These are phyloP conservation scores for Rhynchosporium agropyri DNA, from an alignment of 2,329 filamentous ascomycete genomes.

Conservation along the genomic window DNA sequence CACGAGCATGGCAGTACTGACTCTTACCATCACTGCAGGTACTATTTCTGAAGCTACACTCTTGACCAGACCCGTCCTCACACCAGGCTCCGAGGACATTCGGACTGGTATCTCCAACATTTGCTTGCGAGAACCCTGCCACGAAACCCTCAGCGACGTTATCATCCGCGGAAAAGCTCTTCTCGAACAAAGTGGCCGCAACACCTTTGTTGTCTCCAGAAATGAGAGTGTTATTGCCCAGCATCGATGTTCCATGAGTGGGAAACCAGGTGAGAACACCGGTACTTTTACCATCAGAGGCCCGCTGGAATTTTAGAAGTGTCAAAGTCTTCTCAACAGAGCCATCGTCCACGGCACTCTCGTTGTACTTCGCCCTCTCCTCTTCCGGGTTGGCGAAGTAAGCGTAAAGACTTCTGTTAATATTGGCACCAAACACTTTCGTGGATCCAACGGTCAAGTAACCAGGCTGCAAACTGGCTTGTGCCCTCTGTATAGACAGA, in stretches of 20 bases:
- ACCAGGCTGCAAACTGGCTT: constrained; percentile 67
- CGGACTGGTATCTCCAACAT: constrained; percentile 87
- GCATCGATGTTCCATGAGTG: constrained; percentile 87
- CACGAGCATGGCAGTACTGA: constrained; percentile 73
- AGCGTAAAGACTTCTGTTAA: constrained; percentile 85
- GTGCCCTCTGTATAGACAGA: constrained; percentile 79
- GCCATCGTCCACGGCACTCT: constrained; percentile 54
- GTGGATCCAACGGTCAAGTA: constrained; percentile 71
- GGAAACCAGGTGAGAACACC: constrained; percentile 90
- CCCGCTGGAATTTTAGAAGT: constrained; percentile 74
- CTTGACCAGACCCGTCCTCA: constrained; percentile 75
- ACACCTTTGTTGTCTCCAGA: constrained; percentile 98
- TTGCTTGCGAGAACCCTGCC: constrained; percentile 89
- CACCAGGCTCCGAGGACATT: constrained; percentile 89
- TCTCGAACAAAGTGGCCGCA: constrained; percentile 82
- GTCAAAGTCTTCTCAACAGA: constrained; percentile 73
- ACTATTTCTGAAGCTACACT: constrained; percentile 78
- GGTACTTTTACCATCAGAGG: constrained; percentile 73
- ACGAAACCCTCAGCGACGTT: constrained; percentile 71
- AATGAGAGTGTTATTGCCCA: constrained; percentile 88
- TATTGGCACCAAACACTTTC: constrained; percentile 74
- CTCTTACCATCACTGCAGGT: constrained; percentile 74
- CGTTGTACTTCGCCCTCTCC: constrained; percentile 70
- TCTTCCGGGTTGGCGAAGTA: constrained; percentile 82
- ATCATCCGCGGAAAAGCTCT: constrained; percentile 58